These are phyloP conservation scores for Nemania serpens DNA, from an alignment of 2,329 filamentous ascomycete genomes.

Conservation along the genomic window DNA sequence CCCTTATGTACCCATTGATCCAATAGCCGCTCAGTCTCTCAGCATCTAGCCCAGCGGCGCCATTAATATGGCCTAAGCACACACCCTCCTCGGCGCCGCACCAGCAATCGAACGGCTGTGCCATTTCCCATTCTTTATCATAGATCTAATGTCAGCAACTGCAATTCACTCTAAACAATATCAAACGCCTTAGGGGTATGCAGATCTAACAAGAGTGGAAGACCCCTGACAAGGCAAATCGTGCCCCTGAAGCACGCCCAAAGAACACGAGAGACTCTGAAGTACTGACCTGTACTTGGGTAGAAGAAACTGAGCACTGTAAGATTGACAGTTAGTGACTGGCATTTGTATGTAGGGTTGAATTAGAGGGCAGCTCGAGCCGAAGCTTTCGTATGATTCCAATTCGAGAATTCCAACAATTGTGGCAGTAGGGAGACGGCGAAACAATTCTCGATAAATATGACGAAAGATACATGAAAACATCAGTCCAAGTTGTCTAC, in stretches of 20 bases:
- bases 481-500: too few relatives aligned
- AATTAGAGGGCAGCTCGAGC: background rate
- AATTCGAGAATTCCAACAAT: background rate
- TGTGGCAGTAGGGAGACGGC: background rate
- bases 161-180: background rate
- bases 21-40: conserved; percentile 10
- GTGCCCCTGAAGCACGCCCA: background rate
- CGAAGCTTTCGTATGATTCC: background rate
- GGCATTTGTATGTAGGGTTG: background rate
- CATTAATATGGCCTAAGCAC: conserved; percentile 15
- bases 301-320: conserved; percentile 17
- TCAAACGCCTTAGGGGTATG: background rate
- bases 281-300: conserved; percentile 16
- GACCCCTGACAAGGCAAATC: too few relatives aligned
- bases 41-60: conserved; percentile 7
- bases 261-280: background rate
- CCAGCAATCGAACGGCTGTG: conserved; percentile 22
- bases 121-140: conserved; percentile 14
- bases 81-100: conserved; percentile 6
- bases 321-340: background rate
- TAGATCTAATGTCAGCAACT: background rate
- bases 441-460: background rate
- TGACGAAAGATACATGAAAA: background rate
- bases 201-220: background rate
- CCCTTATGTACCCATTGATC: conserved; percentile 19